Base-by-base conservation (phyloP, 768 basidiomycete species). In the Stropharia rugosoannulata region DNA sequence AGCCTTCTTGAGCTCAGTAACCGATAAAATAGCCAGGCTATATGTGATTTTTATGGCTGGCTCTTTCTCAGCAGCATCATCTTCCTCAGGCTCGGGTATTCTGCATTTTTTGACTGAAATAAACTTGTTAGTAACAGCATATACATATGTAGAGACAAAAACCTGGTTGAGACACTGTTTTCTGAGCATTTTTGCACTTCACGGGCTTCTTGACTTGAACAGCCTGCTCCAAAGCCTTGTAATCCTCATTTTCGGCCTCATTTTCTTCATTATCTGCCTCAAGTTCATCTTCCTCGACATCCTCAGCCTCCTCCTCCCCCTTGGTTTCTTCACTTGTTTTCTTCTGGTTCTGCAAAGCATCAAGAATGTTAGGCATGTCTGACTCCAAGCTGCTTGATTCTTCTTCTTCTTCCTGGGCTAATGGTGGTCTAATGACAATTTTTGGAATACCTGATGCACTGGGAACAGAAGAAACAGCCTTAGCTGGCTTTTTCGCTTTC, bases 1-100 rank as follows among this genome's bases (percentile, higher is more conserved):
- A 9, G 59, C 41, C 16, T 57, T 57, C 11, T 39, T 42, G 12
- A 56, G 39, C 36, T 60, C 51, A 1, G 10, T 51, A n/a, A 57
- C 39, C 2, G 55, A 56, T 18, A 60, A 54, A 10, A 49, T 60
- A 2, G 38, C 41, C 13, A 60, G 37, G 16, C n/a, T 48, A 35
- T 54, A 60, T 10, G 43, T 44, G 5, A 44, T 22, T 44, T 44
- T 16, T 6, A 22, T 12, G 12, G 43, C 43, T 25, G 22, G 16
- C 5, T 16, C 22, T 18, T 16, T 6, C 19, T 44, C 43, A 25
- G 43, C 8, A 1, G n/a, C 43, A 18, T 16, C 43, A 12, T 25
- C 12, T 6, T 10, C 18, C 12, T 15, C 43, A 44, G 19, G 29
- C 9, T 6, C 43, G 5, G 16, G 7, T 5, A 12, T 13, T 25